Conservation (phyloP, 2,329 filamentous ascomycete species). For the Colletotrichum coccodes region DNA sequence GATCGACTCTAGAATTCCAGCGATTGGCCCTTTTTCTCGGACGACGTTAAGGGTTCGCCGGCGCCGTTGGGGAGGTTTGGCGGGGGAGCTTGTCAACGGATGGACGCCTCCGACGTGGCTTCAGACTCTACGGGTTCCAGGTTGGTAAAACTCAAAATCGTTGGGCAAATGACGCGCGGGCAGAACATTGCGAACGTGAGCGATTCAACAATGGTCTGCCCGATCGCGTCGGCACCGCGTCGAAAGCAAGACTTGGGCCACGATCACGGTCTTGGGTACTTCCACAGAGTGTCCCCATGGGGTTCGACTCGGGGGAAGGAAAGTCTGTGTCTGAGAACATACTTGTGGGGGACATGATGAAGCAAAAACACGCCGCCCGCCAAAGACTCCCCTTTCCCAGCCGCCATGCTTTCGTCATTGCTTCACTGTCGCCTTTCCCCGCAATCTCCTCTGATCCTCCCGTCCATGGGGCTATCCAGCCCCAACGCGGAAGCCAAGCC, state of each 20-base stretch:
- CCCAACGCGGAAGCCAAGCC: not conserved
- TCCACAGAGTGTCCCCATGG: not conserved
- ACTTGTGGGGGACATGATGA: not conserved
- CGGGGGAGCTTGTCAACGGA: not conserved
- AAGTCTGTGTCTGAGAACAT: not conserved
- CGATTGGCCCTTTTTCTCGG: conserved; percentile 1
- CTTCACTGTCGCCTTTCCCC: not conserved
- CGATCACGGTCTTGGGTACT: not conserved
- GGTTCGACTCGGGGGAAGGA: not conserved
- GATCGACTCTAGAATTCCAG: conserved; percentile 1
- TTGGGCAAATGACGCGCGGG: not conserved
- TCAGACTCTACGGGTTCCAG: conserved; percentile 8
- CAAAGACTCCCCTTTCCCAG: not conserved
- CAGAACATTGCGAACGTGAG: not conserved
- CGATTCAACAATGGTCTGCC: not conserved
- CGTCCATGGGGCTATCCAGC: not conserved
- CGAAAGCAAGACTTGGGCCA: not conserved
- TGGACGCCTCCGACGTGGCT: not conserved
- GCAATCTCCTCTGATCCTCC: not conserved
- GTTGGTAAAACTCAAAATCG: conserved; percentile 5
- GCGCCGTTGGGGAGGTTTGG: not conserved
- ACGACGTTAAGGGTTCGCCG: not conserved
- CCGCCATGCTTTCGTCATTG: not conserved
- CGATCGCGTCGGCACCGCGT: not conserved
- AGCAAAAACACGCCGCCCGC: too few species aligned